Evolutionary conservation across 306 rosid genomes (phyloP).

Genomic region (Ormosia semicastrata): DNA sequence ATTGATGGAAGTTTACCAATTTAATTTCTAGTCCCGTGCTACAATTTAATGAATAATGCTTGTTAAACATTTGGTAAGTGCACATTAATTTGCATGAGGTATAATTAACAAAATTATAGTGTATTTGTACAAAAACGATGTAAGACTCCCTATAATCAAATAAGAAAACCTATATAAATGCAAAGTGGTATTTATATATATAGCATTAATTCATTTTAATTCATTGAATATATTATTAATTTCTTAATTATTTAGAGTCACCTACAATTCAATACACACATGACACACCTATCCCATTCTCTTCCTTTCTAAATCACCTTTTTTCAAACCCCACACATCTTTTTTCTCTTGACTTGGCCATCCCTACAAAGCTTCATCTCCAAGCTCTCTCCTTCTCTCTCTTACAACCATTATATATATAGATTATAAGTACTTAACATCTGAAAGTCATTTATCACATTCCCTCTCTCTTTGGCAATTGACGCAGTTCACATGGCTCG

Average conservation of each 20-base stretch:
- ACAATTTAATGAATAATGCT: neutral
- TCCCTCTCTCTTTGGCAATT: neutral
- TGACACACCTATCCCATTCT: neutral
- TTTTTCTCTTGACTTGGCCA: neutral
- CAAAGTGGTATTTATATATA: too few relatives aligned
- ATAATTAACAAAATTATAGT: too few relatives aligned
- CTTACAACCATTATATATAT: neutral
- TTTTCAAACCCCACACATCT: neutral
- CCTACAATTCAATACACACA: neutral
- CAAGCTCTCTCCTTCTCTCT: neutral
- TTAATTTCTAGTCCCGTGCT: neutral
- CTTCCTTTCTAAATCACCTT: neutral
- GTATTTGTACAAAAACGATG: too few relatives aligned
- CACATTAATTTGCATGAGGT: too few relatives aligned
- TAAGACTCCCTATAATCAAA: too few relatives aligned
- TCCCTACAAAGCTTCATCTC: neutral
- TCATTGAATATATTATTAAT: neutral
- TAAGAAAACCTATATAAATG: too few relatives aligned
- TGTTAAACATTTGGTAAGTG: too few relatives aligned
- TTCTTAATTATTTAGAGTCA: neutral
- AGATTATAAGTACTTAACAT: neutral
- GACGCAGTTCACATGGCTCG: slow-evolving; percentile 48
- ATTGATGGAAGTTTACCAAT: too few relatives aligned
- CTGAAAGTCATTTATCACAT: neutral
- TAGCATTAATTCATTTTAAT: neutral